These are phyloP conservation scores for Stipa capillata DNA, from an alignment of 176 grass and related monocot genomes.

Conservation along the genomic window DNA sequence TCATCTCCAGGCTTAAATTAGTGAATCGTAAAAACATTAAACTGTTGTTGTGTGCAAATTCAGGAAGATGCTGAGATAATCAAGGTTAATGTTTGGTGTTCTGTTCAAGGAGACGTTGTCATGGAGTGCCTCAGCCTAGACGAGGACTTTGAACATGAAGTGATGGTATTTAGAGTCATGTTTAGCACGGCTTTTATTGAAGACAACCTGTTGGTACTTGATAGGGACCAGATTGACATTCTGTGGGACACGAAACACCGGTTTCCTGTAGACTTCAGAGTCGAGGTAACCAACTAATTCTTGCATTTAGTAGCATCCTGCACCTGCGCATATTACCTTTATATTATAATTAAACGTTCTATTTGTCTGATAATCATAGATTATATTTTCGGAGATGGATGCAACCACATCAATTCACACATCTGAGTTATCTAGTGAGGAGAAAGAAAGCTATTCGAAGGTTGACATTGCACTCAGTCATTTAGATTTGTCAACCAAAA, in stretches of 20 bases:
- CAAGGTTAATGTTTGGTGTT: constrained; percentile 38
- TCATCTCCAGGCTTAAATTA: constrained; percentile 5
- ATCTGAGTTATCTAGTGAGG: not conserved
- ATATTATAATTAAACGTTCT: not conserved
- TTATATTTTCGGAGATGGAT: constrained; percentile 44
- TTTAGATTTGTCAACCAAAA: constrained; percentile 33
- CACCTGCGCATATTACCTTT: not conserved
- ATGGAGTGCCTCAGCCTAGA: constrained; percentile 73
- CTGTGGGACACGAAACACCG: constrained; percentile 72
- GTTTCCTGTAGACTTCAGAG: constrained; percentile 87
- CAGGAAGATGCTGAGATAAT: constrained; percentile 63
- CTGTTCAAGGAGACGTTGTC: constrained; percentile 62
- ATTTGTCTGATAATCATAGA: constrained; percentile 17
- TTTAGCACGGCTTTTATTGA: constrained; percentile 87
- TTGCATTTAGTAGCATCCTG: not conserved
- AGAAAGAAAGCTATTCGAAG: constrained; percentile 29
- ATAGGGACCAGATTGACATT: constrained; percentile 80
- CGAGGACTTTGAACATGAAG: constrained; percentile 66
- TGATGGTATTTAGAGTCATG: constrained; percentile 85
- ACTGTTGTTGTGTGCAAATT: constrained; percentile 12
- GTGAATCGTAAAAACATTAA: not conserved
- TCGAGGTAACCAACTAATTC: constrained; percentile 52
- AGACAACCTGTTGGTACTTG: constrained; percentile 60
- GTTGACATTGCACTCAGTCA: constrained; percentile 11
- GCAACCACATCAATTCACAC: not conserved